Evolutionary conservation across 768 basidiomycete species (phyloP).

Genomic region (Lentinula detonsa): DNA sequence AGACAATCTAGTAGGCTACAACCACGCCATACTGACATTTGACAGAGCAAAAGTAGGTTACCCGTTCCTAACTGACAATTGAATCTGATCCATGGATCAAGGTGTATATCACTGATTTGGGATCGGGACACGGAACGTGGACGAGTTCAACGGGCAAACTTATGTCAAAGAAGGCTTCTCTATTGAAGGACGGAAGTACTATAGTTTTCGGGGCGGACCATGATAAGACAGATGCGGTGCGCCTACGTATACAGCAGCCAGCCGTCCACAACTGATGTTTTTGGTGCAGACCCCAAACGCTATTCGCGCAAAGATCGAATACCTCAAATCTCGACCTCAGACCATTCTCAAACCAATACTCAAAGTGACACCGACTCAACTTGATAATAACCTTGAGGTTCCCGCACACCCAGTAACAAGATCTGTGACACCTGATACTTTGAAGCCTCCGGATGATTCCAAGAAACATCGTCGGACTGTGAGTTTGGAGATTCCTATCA

Average conservation of each 20-base stretch:
- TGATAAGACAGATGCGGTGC: background rate
- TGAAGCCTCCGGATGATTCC: background rate
- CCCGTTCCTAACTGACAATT: background rate
- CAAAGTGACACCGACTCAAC: background rate
- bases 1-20: background rate
- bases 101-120: slow-evolving; percentile 11
- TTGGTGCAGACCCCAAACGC: slow-evolving; percentile 8
- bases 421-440: background rate
- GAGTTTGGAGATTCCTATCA: background rate
- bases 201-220: slow-evolving; percentile 11
- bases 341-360: background rate
- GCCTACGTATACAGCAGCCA: background rate
- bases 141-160: slow-evolving; percentile 11
- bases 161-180: slow-evolving; percentile 1
- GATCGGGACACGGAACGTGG: slow-evolving; percentile 10
- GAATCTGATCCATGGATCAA: background rate
- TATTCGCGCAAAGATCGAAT: slow-evolving; percentile 8
- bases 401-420: background rate
- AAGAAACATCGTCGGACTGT: slow-evolving; percentile 2
- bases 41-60: slow-evolving; percentile 8
- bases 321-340: background rate
- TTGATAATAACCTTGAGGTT: background rate
- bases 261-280: background rate
- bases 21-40: slow-evolving; percentile 10
- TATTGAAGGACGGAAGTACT: slow-evolving; percentile 11